Base-by-base conservation (phyloP, 2,329 filamentous ascomycete species). In the Cercospora janseana region DNA sequence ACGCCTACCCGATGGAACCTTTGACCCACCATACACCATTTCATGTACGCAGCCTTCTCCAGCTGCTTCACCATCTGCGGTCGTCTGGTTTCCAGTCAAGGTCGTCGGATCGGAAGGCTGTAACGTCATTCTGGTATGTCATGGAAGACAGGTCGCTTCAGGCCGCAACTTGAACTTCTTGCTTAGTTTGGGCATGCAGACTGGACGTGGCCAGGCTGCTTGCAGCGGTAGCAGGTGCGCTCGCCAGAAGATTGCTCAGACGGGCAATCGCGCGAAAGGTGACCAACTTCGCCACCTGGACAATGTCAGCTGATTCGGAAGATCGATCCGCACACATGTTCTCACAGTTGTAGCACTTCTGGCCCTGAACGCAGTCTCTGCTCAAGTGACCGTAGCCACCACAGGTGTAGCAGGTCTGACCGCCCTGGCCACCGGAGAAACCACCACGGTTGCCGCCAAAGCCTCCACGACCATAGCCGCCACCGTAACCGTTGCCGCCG, bases 321-420 rank as follows among this genome's bases (percentile, higher is more conserved):
- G 7, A 56, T 38, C 21, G 29, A 29, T 28, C 28, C 13, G 15
- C n/a, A 38, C 34, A 23, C 26, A 20, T 23, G 16, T 18, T 69
- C 79, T 69, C 69, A 83, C 93, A 97, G 83, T 96, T 96, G 85
- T 97, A 98, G 86, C 93, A 98, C 81, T 97, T 97, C 80, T 94
- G 92, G 67, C 93, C 93, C 73, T 97, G 94, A 65, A 92, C 94
- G 76, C 93, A 98, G 76, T 97, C 93, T 79, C 91, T 87, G 69
- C 88, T 91, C 58, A 64, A 59, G 54, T 98, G 93, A 67, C 92
- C 92, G 70, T 89, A 91, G 61, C 93, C 93, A 64, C 93, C 93
- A 77, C 93, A 97, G 35, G 90, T 95, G 81, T 96, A 98, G 85
- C 93, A 97, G 64, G 90, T 96, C 79, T 92, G 89, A 66, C 82